phyloP scores from a whole-genome alignment of 768 basidiomycete genomes.

The Amanita thiersii region DNA sequence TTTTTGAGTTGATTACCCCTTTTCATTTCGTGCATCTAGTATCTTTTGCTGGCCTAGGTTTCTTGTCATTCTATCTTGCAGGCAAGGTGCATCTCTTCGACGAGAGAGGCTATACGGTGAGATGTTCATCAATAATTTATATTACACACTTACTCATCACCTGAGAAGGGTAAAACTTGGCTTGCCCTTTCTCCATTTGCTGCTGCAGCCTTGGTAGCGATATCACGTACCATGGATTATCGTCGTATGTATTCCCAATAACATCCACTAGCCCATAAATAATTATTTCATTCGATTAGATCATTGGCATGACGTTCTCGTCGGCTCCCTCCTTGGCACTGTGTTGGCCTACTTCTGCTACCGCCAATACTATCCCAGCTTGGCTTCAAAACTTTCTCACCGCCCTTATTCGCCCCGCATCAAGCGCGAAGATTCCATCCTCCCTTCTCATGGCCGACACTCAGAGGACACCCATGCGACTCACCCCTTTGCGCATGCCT shows the following conservation, averaged over 20 bases:
- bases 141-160: constrained; percentile 5
- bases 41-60: constrained; percentile 89
- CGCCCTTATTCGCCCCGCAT: constrained; percentile 68
- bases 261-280: no score
- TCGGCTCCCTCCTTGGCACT: constrained; percentile 71
- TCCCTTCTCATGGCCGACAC: constrained; percentile 26
- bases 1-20: background rate
- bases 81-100: constrained; percentile 94
- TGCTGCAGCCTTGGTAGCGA: constrained; percentile 71
- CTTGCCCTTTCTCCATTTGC: constrained; percentile 67
- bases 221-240: constrained; percentile 89
- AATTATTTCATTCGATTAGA: no score
- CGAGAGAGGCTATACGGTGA: constrained; percentile 59
- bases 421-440: constrained; percentile 31
- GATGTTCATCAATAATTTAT: constrained; percentile 13
- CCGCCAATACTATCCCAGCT: constrained; percentile 77
- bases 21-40: constrained; percentile 32
- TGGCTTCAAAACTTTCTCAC: constrained; percentile 55
- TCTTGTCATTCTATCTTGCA: constrained; percentile 80
- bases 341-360: constrained; percentile 68
- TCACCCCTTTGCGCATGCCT: constrained; percentile 9
- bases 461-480: constrained; percentile 8
- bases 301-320: constrained; percentile 88
- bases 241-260: constrained; percentile 46
- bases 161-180: constrained; percentile 70